phyloP scores from a whole-genome alignment of 169 alveolate species.

The Nephromyces sp. region DNA sequence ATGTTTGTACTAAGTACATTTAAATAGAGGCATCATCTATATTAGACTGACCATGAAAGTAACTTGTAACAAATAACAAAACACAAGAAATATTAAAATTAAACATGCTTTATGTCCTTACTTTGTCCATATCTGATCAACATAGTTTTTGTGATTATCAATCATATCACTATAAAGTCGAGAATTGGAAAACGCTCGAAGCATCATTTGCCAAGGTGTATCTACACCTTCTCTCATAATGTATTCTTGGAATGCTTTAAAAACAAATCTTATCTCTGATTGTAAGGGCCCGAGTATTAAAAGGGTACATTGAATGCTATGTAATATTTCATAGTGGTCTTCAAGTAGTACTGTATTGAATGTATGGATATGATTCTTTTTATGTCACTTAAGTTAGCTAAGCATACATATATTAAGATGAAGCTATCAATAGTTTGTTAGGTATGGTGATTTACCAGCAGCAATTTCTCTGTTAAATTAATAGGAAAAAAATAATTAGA shows the following conservation, averaged over 20 bases:
- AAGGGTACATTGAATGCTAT: no score
- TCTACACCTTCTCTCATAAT: not conserved
- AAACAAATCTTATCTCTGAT: not conserved
- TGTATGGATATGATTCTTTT: no score
- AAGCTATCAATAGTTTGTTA: no score
- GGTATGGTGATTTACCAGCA: no score
- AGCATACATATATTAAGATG: no score
- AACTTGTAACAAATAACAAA: not conserved
- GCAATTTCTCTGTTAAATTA: no score
- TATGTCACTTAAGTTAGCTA: no score
- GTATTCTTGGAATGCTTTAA: not conserved
- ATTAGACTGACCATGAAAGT: not conserved
- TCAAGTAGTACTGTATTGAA: no score
- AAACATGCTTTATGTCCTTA: not conserved
- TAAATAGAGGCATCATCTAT: not conserved
- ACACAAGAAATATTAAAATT: not conserved
- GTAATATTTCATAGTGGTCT: no score
- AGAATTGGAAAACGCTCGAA: not conserved
- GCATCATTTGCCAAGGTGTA: not conserved
- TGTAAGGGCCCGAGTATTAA: no score
- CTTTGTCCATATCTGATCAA: not conserved
- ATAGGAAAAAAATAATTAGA: no score
- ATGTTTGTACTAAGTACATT: no score
- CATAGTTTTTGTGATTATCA: not conserved
- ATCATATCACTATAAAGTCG: not conserved